Evolutionary conservation across 805 yeast species (phyloP).

Genomic region (Torulaspora maleeae): DNA sequence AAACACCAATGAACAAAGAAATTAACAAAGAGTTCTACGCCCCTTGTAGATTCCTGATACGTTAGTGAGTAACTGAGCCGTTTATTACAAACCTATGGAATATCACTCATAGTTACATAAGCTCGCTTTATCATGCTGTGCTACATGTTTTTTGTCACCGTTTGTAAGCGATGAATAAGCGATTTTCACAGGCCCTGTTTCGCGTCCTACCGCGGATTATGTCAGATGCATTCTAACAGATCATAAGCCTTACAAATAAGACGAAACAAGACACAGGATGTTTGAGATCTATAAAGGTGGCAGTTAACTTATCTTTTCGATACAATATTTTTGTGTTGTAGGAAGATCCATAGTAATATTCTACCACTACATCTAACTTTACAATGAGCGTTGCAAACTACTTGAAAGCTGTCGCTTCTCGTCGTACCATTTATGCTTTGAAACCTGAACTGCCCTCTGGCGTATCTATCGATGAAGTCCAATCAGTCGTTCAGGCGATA

Average conservation of each 20-base stretch:
- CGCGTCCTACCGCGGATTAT: no score
- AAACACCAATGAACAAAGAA: background rate
- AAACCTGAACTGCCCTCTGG: slow-evolving; percentile 42
- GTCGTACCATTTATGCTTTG: slow-evolving; percentile 48
- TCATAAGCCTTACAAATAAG: background rate
- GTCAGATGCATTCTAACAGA: background rate
- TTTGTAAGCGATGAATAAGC: background rate
- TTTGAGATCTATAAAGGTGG: no score
- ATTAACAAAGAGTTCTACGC: no score
- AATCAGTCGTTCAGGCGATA: slow-evolving; percentile 40
- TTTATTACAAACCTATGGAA: background rate
- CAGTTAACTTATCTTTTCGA: no score
- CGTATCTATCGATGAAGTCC: slow-evolving; percentile 40
- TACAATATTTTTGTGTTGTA: no score
- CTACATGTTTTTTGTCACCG: background rate
- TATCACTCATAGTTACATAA: background rate
- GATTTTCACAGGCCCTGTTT: background rate
- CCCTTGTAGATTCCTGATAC: no score
- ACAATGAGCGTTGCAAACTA: slow-evolving; percentile 10
- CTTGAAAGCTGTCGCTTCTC: slow-evolving; percentile 36
- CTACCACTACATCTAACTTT: background rate
- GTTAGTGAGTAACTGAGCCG: background rate
- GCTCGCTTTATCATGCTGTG: background rate
- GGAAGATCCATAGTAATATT: background rate
- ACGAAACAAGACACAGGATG: no score